phyloP scores from a whole-genome alignment of 148 eudicot genomes.

The Rhododendron griersonianum region DNA sequence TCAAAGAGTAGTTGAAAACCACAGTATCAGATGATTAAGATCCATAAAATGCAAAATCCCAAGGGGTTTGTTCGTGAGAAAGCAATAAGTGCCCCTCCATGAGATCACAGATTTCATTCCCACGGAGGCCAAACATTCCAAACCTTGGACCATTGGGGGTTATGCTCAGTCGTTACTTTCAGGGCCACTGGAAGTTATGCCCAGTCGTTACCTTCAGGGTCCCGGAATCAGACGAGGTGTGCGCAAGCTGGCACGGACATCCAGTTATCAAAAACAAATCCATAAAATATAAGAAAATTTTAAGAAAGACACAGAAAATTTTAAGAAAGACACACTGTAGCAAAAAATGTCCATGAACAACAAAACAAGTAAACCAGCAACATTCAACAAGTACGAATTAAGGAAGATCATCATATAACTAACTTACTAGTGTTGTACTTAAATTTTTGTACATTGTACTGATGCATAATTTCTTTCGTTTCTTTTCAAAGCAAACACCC shows the following conservation, averaged over 20 bases:
- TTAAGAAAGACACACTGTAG: not conserved
- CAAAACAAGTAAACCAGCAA: not conserved
- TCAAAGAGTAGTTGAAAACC: not conserved
- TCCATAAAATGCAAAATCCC: not conserved
- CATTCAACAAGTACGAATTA: not conserved
- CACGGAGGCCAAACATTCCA: too few relatives aligned
- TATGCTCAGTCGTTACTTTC: too few relatives aligned
- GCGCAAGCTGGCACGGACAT: too few relatives aligned
- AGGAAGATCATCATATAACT: not conserved
- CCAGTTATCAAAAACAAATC: too few relatives aligned
- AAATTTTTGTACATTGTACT: not conserved
- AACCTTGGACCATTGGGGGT: too few relatives aligned
- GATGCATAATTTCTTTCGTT: not conserved
- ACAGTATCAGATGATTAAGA: not conserved
- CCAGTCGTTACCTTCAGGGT: too few relatives aligned
- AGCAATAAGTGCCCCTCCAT: too few relatives aligned
- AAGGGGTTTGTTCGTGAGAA: too few relatives aligned
- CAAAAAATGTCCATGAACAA: not conserved
- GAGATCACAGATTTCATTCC: too few relatives aligned
- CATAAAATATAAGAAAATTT: not conserved
- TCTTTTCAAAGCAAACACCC: not conserved
- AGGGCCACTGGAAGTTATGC: too few relatives aligned
- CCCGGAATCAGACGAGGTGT: too few relatives aligned
- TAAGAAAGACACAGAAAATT: not conserved
- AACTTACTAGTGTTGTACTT: not conserved